Evolutionary conservation across 768 basidiomycete genomes (phyloP), one percentile per base, ranked within the genome.

Genomic region (Hericium coralloides): DNA sequence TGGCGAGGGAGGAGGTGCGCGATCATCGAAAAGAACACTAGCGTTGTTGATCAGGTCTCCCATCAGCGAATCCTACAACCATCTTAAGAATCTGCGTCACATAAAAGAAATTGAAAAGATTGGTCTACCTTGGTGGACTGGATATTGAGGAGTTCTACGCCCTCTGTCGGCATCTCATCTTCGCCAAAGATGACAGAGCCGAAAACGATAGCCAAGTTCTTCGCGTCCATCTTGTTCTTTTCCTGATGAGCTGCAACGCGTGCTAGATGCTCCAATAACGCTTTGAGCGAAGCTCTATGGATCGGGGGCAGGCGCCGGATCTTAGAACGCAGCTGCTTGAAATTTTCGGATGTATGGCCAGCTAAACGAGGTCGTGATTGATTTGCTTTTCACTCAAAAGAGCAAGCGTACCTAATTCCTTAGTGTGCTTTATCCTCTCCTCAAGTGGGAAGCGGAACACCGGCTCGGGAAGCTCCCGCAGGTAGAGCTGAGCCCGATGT

Each of bases 191-290:
- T 82, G 22, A 92, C 91, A 9, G 84, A 77, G 18, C 88, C 87
- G 72, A 95, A 95, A 3, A 94, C 85, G 49, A 97, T 94, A 3
- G 92, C 90, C 22, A 97, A 74, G 66, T 95, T 97, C 75, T 87
- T 92, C 3, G 85, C 76, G 64, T 93, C 94, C 94, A 97, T 97
- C 71, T 95, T 95, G 67, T 95, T 97, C 67, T 80, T 84, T 25
- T 85, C 83, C 20, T 77, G 76, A 38, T 76, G 75, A 4, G 83
- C 73, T 2, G 83, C 79, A 14, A 97, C 83, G 14, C 85, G 79
- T 2, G 85, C 74, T 17, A 97, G 79, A 68, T 95, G 94, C 60
- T 95, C 93, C 18, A 95, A 69, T 25, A 95, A 66, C 9, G 84
- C 81, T 62, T 82, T 88, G 59, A 95, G 77, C 0, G 91, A 91